Base-by-base conservation (phyloP, 2,329 filamentous ascomycete species). In the Trichoderma citrinoviride region DNA sequence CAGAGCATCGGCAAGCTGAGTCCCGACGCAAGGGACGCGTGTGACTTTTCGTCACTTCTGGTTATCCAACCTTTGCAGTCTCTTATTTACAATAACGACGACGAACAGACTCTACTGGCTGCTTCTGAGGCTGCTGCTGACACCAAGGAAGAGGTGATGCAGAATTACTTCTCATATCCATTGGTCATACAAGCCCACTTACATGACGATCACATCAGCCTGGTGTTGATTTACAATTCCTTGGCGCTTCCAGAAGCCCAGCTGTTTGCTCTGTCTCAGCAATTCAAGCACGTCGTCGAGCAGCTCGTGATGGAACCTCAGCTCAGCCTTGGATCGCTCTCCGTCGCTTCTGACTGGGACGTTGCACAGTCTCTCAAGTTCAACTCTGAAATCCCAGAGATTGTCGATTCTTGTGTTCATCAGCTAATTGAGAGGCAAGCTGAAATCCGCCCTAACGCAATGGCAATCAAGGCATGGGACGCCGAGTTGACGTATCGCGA, bases 401-500 rank as follows among this genome's bases (percentile, higher is more conserved):
- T 61, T 40, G 10, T 65, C 12, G 37, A 54, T 29, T 46, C 63
- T 3, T 65, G 56, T 55, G 62, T 65, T 6, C 65, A 65, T 41
- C 47, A 61, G 14, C 65, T 67, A n/a, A 66, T 67, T 50, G 57
- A 62, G 23, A 33, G 23, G 6, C 63, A 65, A 33, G 64, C 66
- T 4, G 25, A 44, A 8, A 25, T 44, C n/a, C 56, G 41, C 5
- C 66, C 66, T 3, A 3, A 63, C 46, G 37, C 56, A 21, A 19
- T 49, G 17, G 65, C 65, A 8, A 64, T 66, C 14, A 37, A 29
- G 4, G 47, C 64, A 3, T 67, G 64, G 64, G 66, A 67, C 23
- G 64, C 78, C 76, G 17, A 65, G 68, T 50, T 76, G 75, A 79
- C 77, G 5, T 81, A 80, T 64, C 55, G 69, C 43, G 73, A 81